Evolutionary conservation across 75 land plant genomes (phyloP), one percentile per base, ranked within the genome.

Genomic region (Adiantum capillusveneris): DNA sequence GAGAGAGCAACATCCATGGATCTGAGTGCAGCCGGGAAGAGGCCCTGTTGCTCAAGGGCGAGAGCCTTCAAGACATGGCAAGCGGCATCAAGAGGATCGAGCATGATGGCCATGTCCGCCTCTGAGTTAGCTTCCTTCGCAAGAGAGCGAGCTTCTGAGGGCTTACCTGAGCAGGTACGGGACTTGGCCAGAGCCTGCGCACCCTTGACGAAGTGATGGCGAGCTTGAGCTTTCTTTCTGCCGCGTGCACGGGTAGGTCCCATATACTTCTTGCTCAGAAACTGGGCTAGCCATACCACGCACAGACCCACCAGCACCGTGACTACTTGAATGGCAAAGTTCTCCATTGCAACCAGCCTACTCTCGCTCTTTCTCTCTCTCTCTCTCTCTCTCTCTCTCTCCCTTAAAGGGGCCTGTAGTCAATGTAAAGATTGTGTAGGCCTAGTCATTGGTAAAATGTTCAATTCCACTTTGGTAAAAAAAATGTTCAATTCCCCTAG

Each of bases 181-280:
- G 96, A 77, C 28, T 68, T 72, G 45, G 84, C 61, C n/a, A 90
- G 74, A 58, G 79, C 81, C 76, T 86, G 80, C 17, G 96, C 96
- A 20, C 84, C 96, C 42, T 42, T 18, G 63, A 90, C 77, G 77
- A 90, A 90, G 73, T 86, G 96, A 69, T 79, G 82, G 52, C 75
- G 83, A 49, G 87, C 62, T 44, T 81, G 67, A 51, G 61, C 20
- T 37, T 54, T 44, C 65, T 71, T 21, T 25, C 63, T 59, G 68
- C 57, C 37, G 49, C 71, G 66, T 50, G 53, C 58, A 25, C 80
- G 56, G 26, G 20, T 17, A 36, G 60, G 43, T 53, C 72, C 30
- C 18, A 88, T 30, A 42, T 57, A 41, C 11, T 51, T 72, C 14
- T 41, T 39, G 27, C 84, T 83, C 43, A 83, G 16, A 27, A 26